Evolutionary conservation across 352 stramenopile genomes (phyloP).

Genomic region (Globisporangium parvum): DNA sequence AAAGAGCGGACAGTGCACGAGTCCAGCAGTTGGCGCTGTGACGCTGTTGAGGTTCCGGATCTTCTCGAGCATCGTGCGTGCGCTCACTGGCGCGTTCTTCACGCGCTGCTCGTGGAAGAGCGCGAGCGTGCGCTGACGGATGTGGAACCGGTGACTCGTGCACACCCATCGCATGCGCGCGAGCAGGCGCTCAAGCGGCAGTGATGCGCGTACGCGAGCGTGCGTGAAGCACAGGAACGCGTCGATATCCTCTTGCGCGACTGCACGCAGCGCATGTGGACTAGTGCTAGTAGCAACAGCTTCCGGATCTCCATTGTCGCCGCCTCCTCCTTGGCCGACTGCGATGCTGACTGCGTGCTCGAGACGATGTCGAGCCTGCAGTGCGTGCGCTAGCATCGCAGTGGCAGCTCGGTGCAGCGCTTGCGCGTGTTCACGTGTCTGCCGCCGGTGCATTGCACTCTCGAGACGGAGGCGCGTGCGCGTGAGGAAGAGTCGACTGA

Average conservation of each 20-base stretch:
- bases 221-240: constrained; percentile 28
- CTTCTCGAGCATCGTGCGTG: constrained; percentile 11
- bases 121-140: constrained; percentile 46
- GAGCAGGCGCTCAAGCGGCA: constrained; percentile 34
- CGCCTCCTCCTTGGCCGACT: neutral
- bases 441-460: neutral
- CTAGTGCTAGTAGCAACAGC: neutral
- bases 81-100: constrained; percentile 15
- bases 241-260: constrained; percentile 24
- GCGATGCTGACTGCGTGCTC: constrained; percentile 6
- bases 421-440: neutral
- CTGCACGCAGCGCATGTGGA: constrained; percentile 1
- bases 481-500: constrained; percentile 8
- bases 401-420: constrained; percentile 7
- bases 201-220: constrained; percentile 13
- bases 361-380: constrained; percentile 23
- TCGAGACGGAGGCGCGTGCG: constrained; percentile 2
- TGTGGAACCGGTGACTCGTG: constrained; percentile 44
- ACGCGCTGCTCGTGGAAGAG: constrained; percentile 31
- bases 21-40: constrained; percentile 3
- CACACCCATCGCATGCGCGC: constrained; percentile 35
- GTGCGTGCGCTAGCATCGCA: constrained; percentile 14
- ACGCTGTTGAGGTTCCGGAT: constrained; percentile 8
- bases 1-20: constrained; percentile 39
- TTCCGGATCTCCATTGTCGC: neutral